Base-by-base conservation (phyloP, 192 early-diverging fungal genomes). In the Diversispora epigaea region DNA sequence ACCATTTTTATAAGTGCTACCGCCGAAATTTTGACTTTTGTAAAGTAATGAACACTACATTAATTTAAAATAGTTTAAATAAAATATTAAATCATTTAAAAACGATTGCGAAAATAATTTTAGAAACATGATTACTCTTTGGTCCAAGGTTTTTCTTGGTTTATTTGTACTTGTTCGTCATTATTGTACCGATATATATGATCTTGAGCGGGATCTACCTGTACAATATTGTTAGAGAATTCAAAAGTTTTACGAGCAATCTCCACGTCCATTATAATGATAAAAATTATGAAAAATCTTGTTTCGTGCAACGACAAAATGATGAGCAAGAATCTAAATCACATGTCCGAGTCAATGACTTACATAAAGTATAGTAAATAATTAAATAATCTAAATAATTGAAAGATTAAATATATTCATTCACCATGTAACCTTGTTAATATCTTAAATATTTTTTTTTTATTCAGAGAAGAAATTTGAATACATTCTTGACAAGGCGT, bases 1-100 rank as follows among this genome's bases (percentile, higher is more conserved):
- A 96, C 96, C 95, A 99, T 99, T 76, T 99, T 99, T 75, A 99
- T 95, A 77, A 99, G 79, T 5, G 97, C 97, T 40, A 98, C 89
- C 3, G 96, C 96, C 19, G 95, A 97, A 41, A 99, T 93, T 68
- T 94, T 89, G 40, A 97, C 91, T 81, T 91, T 85, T 50, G 88
- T 93, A 81, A 92, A 96, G 74, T 95, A 86, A 68, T 94, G 89
- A 77, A 92, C 90, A 80, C 91, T 95, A 84, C 4, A 6, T 19
- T 46, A 14, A 22, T 21, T 67, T 46, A 57, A 6, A 63, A 39
- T 22, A 54, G 6, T 44, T 44, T 50, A 17, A 22, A 6, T 32
- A 2, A 32, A 32, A 32, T 32, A 32, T 12, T 10, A 67, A 19
- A 52, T 44, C 15, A 15, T 40, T 57, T 41, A 40, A 7, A n/a